Evolutionary conservation across 306 rosid species (phyloP).

Genomic region (Benincasa hispida): DNA sequence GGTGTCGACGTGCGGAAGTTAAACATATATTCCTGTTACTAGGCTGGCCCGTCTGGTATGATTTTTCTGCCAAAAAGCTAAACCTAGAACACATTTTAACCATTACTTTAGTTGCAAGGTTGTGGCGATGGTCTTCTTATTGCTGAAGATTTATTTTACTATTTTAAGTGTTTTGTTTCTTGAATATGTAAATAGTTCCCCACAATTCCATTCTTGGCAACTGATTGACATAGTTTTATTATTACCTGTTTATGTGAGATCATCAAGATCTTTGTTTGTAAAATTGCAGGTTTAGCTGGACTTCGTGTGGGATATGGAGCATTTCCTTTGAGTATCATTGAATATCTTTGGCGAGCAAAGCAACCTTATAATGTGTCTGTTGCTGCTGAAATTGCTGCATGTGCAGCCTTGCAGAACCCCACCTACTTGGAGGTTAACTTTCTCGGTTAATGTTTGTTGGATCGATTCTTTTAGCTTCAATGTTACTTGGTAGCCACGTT

Average conservation of each 20-base stretch:
- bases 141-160: background rate
- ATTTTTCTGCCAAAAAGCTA: background rate
- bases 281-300: conserved; percentile 83
- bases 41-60: background rate
- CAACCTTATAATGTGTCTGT: conserved; percentile 96
- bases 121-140: background rate
- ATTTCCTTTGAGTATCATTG: conserved; percentile 74
- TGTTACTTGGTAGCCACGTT: background rate
- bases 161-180: background rate
- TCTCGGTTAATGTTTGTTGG: background rate
- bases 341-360: conserved; percentile 92
- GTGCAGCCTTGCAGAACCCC: conserved; percentile 85
- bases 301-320: conserved; percentile 99
- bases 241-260: background rate
- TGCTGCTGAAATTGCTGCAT: conserved; percentile 91
- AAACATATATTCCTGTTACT: background rate
- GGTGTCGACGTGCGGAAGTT: background rate
- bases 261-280: background rate
- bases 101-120: background rate
- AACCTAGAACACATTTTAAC: background rate
- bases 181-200: background rate
- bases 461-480: background rate
- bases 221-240: background rate
- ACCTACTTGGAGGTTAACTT: conserved; percentile 64
- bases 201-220: background rate